Base-by-base conservation (phyloP, 2,329 filamentous ascomycete genomes). In the Diaporthe sp. region DNA sequence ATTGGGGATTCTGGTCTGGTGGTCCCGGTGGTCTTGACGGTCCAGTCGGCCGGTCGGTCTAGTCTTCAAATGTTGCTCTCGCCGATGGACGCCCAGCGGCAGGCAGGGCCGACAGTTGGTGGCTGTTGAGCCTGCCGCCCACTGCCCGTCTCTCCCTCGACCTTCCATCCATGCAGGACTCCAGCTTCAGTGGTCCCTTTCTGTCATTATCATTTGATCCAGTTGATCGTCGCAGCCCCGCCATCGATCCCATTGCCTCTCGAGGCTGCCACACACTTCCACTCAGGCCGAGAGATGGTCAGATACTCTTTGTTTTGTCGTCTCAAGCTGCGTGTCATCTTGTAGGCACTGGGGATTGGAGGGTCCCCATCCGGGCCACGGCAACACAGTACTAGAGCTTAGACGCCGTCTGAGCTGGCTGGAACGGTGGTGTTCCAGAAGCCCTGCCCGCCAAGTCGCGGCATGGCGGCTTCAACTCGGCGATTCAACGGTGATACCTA, bases 401-500 rank as follows among this genome's bases (percentile, higher is more conserved):
- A 27, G 44, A 39, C 47, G 35, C 63, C 65, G 51, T 50, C 59
- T 47, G 53, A 58, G n/a, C 47, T 42, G 42, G 50, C 35, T 30
- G 55, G 69, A 37, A 50, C 44, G 53, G 66, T 63, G 53, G 39
- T 44, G 56, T 71, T 73, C 72, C 37, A 73, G 72, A 58, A 73
- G 47, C 56, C 72, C 68, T 71, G 65, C 47, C 27, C 50, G 72
- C 69, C 68, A 61, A 56, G 72, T 66, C 68, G 50, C 72, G 68
- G 68, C 35, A 66, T 32, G 58, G n/a, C 56, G 58, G 72, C 32
- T 47, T 63, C 70, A 35, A 63, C 69, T 71, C 69, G 69, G 69
- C 44, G 32, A 35, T 61, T 71, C n/a, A 39, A 50, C 70, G 56
- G 44, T 61, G 51, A 71, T 27, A 55, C 27, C 44, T 71, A n/a